phyloP scores from a whole-genome alignment of 768 basidiomycete species.

The Boletus tomentosulus region DNA sequence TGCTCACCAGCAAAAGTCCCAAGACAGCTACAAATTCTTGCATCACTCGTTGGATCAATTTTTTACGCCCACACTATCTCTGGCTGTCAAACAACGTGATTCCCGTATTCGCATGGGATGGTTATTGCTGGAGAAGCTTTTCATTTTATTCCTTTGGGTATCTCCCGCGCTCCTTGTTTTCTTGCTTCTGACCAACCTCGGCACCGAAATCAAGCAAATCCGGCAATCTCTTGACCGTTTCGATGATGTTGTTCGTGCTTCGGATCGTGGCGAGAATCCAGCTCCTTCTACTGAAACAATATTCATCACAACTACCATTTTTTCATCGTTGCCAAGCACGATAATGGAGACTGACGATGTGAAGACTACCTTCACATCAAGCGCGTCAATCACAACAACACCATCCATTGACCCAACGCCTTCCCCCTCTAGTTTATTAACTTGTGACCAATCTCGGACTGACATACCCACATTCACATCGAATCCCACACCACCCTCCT shows the following conservation, averaged over 20 bases:
- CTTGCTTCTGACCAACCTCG: slow-evolving; percentile 23
- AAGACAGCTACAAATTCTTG: slow-evolving; percentile 45
- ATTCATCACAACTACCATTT: slow-evolving; percentile 28
- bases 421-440: slow-evolving; percentile 3
- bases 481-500: slow-evolving; percentile 12
- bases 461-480: slow-evolving; percentile 9
- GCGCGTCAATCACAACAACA: slow-evolving; percentile 8
- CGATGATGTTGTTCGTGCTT: slow-evolving; percentile 2
- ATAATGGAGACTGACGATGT: background rate
- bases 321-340: slow-evolving; percentile 9
- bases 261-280: slow-evolving; percentile 5
- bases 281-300: slow-evolving; percentile 22
- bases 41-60: slow-evolving; percentile 55
- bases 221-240: slow-evolving; percentile 23
- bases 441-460: slow-evolving; percentile 10
- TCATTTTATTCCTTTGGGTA: slow-evolving; percentile 14
- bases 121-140: slow-evolving; percentile 9
- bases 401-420: slow-evolving; percentile 1
- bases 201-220: slow-evolving; percentile 25
- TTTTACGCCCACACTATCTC: slow-evolving; percentile 52
- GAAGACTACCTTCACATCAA: slow-evolving; percentile 3
- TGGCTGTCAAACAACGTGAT: slow-evolving; percentile 23
- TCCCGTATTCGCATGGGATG: slow-evolving; percentile 8
- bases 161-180: slow-evolving; percentile 15
- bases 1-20: slow-evolving; percentile 41